phyloP scores from a whole-genome alignment of 805 yeast genomes.

The Hagleromyces aurorensis region DNA sequence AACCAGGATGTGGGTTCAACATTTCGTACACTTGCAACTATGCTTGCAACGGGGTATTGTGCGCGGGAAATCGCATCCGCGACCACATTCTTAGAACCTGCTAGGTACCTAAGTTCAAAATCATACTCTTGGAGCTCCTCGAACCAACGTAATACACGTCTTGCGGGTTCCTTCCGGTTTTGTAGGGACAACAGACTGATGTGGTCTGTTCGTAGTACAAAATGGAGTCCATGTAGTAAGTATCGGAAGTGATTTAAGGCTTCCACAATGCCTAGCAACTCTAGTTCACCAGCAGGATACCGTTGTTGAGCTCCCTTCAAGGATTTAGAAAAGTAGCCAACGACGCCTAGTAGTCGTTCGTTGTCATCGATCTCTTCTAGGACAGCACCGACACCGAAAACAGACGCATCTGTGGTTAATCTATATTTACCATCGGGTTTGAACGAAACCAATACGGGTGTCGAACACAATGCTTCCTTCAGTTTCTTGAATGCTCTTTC shows the following conservation, averaged over 20 bases:
- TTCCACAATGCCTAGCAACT: slow-evolving; percentile 8
- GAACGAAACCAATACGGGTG: slow-evolving; percentile 1
- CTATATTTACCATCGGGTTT: slow-evolving; percentile 2
- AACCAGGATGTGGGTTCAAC: slow-evolving; percentile 5
- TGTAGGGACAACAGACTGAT: slow-evolving; percentile 4
- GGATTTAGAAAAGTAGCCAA: slow-evolving; percentile 9
- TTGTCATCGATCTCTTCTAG: slow-evolving; percentile 8
- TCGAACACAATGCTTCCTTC: slow-evolving; percentile 1
- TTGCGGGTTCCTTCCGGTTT: slow-evolving; percentile 8
- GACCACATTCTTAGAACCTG: slow-evolving; percentile 8
- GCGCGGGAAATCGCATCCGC: slow-evolving; percentile 13
- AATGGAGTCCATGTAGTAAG: slow-evolving; percentile 7
- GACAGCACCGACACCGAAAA: slow-evolving; percentile 12
- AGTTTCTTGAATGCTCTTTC: slow-evolving; percentile 2
- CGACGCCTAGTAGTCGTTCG: slow-evolving; percentile 8
- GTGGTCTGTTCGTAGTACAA: slow-evolving; percentile 9
- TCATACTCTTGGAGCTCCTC: slow-evolving; percentile 8
- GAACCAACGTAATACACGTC: slow-evolving; percentile 6
- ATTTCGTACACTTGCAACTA: too few relatives aligned
- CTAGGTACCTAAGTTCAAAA: slow-evolving; percentile 8
- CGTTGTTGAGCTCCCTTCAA: slow-evolving; percentile 7
- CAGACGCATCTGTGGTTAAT: slow-evolving; percentile 12
- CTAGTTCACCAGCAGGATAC: slow-evolving; percentile 12
- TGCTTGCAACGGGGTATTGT: background rate
- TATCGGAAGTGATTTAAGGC: slow-evolving; percentile 11